Evolutionary conservation across 2,329 filamentous ascomycete genomes (phyloP).

Genomic region (Aaosphaeria arxii): DNA sequence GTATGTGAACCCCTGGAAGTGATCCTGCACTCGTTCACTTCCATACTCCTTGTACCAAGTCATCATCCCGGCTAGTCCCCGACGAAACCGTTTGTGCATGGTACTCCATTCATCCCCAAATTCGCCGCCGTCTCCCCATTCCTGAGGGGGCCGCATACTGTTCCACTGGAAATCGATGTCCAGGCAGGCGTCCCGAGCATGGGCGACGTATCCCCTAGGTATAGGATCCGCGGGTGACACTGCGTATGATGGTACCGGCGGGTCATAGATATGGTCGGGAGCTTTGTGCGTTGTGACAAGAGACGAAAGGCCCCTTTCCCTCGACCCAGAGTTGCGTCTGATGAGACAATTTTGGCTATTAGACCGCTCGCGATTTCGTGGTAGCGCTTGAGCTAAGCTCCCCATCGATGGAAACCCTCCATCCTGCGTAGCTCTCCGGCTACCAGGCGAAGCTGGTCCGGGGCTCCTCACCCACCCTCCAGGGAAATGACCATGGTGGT

Average conservation of each 20-base stretch:
- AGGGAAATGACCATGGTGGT: slow-evolving; percentile 47
- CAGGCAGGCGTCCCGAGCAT: slow-evolving; percentile 82
- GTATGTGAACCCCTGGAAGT: slow-evolving; percentile 30
- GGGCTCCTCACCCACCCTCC: slow-evolving; percentile 52
- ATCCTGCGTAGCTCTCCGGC: slow-evolving; percentile 16
- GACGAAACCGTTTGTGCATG: slow-evolving; percentile 89
- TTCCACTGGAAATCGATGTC: slow-evolving; percentile 96
- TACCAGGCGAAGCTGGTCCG: slow-evolving; percentile 15
- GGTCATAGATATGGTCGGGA: slow-evolving; percentile 55
- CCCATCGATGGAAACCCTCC: slow-evolving; percentile 24
- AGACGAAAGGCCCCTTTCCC: slow-evolving; percentile 16
- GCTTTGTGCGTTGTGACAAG: slow-evolving; percentile 19
- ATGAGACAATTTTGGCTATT: slow-evolving; percentile 37
- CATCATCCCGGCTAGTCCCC: slow-evolving; percentile 73
- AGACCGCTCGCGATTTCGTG: slow-evolving; percentile 44
- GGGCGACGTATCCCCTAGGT: slow-evolving; percentile 81
- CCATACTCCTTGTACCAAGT: slow-evolving; percentile 71
- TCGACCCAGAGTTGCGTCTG: slow-evolving; percentile 23
- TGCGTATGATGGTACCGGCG: slow-evolving; percentile 79
- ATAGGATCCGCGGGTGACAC: slow-evolving; percentile 78
- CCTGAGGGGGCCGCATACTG: slow-evolving; percentile 72
- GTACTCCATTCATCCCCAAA: slow-evolving; percentile 92
- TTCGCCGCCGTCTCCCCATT: slow-evolving; percentile 84
- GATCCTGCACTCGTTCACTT: slow-evolving; percentile 30
- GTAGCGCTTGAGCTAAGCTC: slow-evolving; percentile 37